Evolutionary conservation across 257 asterid species (phyloP).

Genomic region (Solanum microdontum): DNA sequence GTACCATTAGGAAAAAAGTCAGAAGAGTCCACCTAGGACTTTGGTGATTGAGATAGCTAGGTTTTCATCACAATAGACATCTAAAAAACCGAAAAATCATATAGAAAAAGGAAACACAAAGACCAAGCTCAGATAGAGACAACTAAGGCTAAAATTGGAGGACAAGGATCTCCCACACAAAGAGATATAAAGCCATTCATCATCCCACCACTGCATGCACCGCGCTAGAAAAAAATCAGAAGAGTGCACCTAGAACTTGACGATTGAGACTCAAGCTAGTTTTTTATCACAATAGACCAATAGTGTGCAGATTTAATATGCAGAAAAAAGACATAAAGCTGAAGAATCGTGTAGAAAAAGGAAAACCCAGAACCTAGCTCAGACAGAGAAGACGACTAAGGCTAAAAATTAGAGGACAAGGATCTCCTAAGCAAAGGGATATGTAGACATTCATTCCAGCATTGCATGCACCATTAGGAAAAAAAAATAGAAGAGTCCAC

Average conservation of each 20-base stretch:
- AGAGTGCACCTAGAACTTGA: constrained; percentile 3
- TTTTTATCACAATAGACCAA: not conserved
- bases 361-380: not conserved
- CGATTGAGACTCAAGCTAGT: not conserved
- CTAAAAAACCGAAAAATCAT: not conserved
- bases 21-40: constrained; percentile 16
- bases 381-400: not conserved
- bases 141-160: constrained; percentile 43
- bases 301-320: not conserved
- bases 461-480: not conserved
- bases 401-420: constrained; percentile 82
- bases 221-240: constrained; percentile 19
- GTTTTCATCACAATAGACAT: not conserved
- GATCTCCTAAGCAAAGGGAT: constrained; percentile 78
- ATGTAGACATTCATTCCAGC: constrained; percentile 57
- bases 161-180: constrained; percentile 85
- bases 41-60: not conserved
- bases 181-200: constrained; percentile 85
- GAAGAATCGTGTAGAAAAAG: not conserved
- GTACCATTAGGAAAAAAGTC: constrained; percentile 17
- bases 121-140: not conserved
- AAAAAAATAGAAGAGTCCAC: constrained; percentile 9
- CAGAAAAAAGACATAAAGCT: not conserved
- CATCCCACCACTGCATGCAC: constrained; percentile 82
- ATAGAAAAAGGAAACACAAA: not conserved